Base-by-base conservation (phyloP, 345 rosid genomes). In the Populus pruinosa region DNA sequence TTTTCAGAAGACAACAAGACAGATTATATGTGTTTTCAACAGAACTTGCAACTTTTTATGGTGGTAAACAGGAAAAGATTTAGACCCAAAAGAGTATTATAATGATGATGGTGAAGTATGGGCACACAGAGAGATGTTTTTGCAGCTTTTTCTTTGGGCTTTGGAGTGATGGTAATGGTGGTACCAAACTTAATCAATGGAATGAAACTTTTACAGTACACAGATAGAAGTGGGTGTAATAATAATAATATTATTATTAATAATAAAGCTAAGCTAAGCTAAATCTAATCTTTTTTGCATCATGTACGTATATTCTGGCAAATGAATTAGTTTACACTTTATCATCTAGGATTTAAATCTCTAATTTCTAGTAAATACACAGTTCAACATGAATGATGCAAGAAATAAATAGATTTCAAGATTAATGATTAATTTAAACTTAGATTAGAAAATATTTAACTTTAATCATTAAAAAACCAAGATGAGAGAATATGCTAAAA, bases 1-100 rank as follows among this genome's bases (percentile, higher is more conserved):
- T 21, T 33, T 27, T 59, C 77, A 73, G 81, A 82, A 77, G 55
- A 72, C 61, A 75, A 76, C 59, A 77, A 74, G 78, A 76, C 69
- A 72, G 50, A 71, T 66, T 27, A 73, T 39, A 75, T 70, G 36
- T 70, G 55, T 66, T 47, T 47, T 44, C 14, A 71, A 72, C 71
- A 67, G 70, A 50, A 21, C 21, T 69, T 82, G 68, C 78, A 73
- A 69, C 47, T 31, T 17, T 74, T 76, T 76, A 74, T 71, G 67
- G 65, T 74, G 81, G 86, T 75, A 72, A 81, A 77, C 25, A 66
- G 67, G 65, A 64, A 74, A 31, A 31, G 39, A 65, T 23, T 64
- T 35, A 17, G 55, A 72, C 61, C 47, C 63, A 72, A 70, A 39
- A 12, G 7, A 73, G 53, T 44, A 68, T 18, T 67, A 78, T 23